Conservation (phyloP, 495 filamentous ascomycete genomes). For the Cenococcum geophilum region DNA sequence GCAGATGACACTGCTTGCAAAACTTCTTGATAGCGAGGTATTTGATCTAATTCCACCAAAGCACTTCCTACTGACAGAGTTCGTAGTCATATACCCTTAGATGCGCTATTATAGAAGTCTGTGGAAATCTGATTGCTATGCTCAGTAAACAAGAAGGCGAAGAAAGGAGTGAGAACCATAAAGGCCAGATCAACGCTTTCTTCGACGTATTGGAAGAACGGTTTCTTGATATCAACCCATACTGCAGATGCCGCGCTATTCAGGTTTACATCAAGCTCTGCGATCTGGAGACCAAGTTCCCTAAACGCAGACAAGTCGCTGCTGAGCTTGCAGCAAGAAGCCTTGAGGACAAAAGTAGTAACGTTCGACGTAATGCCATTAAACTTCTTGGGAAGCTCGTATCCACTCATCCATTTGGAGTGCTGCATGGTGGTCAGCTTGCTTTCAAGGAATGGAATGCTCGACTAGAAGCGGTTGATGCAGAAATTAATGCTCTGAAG, state of each 20-base stretch:
- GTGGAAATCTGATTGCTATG: constrained; percentile 89
- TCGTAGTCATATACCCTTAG: constrained; percentile 81
- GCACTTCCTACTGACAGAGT: constrained; percentile 25
- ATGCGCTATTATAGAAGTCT: constrained; percentile 93
- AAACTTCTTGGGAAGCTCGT: constrained; percentile 83
- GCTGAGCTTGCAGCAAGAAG: constrained; percentile 82
- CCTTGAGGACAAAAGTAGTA: constrained; percentile 95
- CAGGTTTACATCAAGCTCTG: constrained; percentile 91
- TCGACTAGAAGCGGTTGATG: constrained; percentile 71
- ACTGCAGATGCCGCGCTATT: constrained; percentile 84
- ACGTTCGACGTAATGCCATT: constrained; percentile 91
- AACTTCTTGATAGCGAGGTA: constrained; percentile 91
- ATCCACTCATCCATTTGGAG: constrained; percentile 86
- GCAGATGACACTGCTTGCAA: constrained; percentile 89
- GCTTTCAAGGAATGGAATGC: constrained; percentile 76
- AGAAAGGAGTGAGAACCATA: constrained; percentile 81
- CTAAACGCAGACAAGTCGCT: constrained; percentile 78
- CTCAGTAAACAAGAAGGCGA: constrained; percentile 72
- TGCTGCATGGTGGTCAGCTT: constrained; percentile 84
- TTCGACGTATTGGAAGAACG: constrained; percentile 95
- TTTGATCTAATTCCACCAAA: not conserved
- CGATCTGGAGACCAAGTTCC: constrained; percentile 83
- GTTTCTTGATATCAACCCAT: constrained; percentile 94
- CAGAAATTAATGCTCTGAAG: constrained; percentile 72
- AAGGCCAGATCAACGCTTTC: constrained; percentile 90